Evolutionary conservation across 345 rosid species (phyloP), one percentile per base, ranked within the genome.

Genomic region (Diplotaxis tenuifolia): DNA sequence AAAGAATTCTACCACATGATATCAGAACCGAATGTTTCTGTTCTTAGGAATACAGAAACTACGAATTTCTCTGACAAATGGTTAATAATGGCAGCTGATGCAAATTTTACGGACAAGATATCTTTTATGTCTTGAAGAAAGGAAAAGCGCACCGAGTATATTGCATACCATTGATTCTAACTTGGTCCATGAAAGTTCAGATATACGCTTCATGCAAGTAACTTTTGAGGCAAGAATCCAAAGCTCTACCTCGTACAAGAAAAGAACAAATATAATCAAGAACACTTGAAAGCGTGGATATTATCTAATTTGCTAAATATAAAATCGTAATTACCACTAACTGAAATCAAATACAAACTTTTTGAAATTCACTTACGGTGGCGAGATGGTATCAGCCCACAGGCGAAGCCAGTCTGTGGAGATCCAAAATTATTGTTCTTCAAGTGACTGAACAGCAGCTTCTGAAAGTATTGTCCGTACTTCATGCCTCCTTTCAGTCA

Each of bases 391-490:
- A 76, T 94, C 97, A 60, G 96, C 91, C 98, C 98, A 94, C 58
- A 83, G 86, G 75, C 93, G 96, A 81, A 94, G 91, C 98, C 98
- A 94, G 68, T 87, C 96, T 10, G 83, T 75, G 70, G 90, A 86
- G 77, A 87, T 79, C 98, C 98, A 94, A 79, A 58, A 88, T 38
- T 76, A 94, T 18, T 85, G 85, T 75, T 84, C 87, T 76, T 80
- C 93, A 79, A 73, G 73, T 54, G 91, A 85, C 65, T 59, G 86
- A 72, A 88, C 96, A 42, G 95, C 86, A 62, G 96, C 93, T 79
- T 88, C 96, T 57, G 86, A 81, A 68, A 94, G 95, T 83, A 89
- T 70, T 47, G 89, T 84, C 49, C 95, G 86, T 79, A 91, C 95
- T 79, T 94, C 98, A 73, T 82, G 85, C 74, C 87, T 88, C 78